These are phyloP conservation scores for Penicillium brasilianum DNA, from an alignment of 2,329 filamentous ascomycete species.

Conservation along the genomic window DNA sequence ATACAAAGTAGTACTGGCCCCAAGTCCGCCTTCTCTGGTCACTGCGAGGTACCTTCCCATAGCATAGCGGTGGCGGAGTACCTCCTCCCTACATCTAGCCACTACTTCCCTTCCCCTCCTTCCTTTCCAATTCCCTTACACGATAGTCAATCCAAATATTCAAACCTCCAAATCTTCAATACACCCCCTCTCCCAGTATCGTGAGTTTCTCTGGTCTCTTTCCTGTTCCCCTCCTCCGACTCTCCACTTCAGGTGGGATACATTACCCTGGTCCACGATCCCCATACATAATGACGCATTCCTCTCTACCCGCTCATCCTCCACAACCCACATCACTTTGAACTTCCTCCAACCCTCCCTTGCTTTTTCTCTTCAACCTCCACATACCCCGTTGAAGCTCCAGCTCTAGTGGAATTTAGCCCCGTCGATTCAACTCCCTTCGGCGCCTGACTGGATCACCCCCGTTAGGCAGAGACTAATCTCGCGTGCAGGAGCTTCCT, in stretches of 20 bases:
- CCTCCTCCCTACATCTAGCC: conserved; percentile 23
- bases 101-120: conserved; percentile 11
- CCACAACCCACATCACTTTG: conserved; percentile 23
- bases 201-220: conserved; percentile 2
- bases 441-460: conserved; percentile 14
- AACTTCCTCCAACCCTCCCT: conserved; percentile 28
- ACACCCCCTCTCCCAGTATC: background rate
- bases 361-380: conserved; percentile 28
- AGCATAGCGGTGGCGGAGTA: conserved; percentile 32
- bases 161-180: background rate
- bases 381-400: conserved; percentile 29
- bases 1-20: background rate
- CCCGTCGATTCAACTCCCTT: conserved; percentile 12
- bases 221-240: conserved; percentile 12
- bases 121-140: conserved; percentile 10
- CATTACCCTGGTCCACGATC: conserved; percentile 24
- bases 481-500: conserved; percentile 23
- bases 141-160: background rate
- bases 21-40: conserved; percentile 5
- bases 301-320: conserved; percentile 32
- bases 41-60: conserved; percentile 27
- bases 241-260: conserved; percentile 14
- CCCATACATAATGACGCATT: conserved; percentile 46
- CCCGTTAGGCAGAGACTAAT: conserved; percentile 24
- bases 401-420: conserved; percentile 26